Percentiles rank a stretch among this genome's conserved stretches.
These are phyloP conservation scores for Trichoderma koningiopsis DNA, from an alignment of 2,329 filamentous ascomycete genomes.

Conservation along the genomic window DNA sequence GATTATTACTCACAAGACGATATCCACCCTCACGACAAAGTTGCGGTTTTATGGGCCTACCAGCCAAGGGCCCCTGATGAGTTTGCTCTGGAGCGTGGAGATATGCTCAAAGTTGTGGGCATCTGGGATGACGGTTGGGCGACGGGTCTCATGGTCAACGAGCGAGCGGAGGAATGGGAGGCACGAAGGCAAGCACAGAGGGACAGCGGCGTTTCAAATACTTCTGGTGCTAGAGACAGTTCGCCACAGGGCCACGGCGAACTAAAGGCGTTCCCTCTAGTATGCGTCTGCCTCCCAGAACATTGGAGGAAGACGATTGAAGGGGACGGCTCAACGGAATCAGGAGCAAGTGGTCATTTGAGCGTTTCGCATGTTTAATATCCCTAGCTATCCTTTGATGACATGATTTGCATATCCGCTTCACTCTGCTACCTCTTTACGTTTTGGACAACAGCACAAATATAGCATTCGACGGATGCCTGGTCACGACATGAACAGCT, in stretches of 20 bases:
- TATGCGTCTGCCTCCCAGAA: conserved; percentile 92
- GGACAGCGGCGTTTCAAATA: conserved; percentile 90
- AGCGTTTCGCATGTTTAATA: conserved; percentile 35
- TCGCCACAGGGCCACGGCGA: conserved; percentile 71
- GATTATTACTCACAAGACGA: conserved; percentile 98
- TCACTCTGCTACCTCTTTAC: background rate
- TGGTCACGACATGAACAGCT: conserved; percentile 1
- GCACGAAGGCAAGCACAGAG: conserved; percentile 73
- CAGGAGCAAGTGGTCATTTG: conserved; percentile 50
- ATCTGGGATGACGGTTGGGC: conserved; percentile 99
- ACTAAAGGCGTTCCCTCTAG: conserved; percentile 96
- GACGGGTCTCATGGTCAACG: conserved; percentile 81
- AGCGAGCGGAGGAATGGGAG: conserved; percentile 89
- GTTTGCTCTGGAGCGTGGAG: conserved; percentile 88
- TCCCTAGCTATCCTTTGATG: conserved; percentile 17
- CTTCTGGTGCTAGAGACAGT: conserved; percentile 62
- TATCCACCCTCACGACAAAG: conserved; percentile 86
- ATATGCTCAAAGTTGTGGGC: conserved; percentile 97
- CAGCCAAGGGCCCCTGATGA: conserved; percentile 92
- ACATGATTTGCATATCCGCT: background rate
- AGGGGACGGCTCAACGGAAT: conserved; percentile 73
- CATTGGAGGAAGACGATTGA: conserved; percentile 98
- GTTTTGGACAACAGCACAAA: conserved; percentile 1
- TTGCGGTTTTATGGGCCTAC: conserved; percentile 94
- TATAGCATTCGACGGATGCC: conserved; percentile 23